Evolutionary conservation across 345 rosid species (phyloP).

Genomic region (Euphorbia peplus): DNA sequence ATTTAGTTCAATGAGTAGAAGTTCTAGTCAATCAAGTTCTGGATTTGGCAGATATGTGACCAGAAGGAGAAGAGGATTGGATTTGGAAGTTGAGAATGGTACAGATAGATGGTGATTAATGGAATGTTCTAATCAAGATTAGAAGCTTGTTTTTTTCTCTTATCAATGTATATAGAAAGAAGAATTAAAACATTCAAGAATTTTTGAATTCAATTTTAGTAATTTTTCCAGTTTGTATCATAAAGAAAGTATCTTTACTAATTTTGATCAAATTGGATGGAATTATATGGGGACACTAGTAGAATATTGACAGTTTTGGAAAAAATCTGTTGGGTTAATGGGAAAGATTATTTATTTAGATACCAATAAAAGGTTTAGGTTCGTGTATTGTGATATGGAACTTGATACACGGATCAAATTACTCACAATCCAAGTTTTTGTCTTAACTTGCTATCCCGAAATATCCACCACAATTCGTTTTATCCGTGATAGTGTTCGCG

Average conservation of each 20-base stretch:
- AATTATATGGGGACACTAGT: no score
- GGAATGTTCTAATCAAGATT: background rate
- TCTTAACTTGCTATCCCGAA: no score
- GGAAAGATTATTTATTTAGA: background rate
- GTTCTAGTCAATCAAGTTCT: slow-evolving; percentile 29
- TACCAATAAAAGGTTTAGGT: background rate
- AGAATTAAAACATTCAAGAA: slow-evolving; percentile 12
- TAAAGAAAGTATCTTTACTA: slow-evolving; percentile 1
- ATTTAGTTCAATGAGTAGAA: slow-evolving; percentile 34
- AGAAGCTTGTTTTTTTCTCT: background rate
- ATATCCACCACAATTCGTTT: no score
- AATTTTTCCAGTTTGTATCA: background rate
- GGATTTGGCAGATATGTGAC: slow-evolving; percentile 41
- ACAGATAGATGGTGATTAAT: slow-evolving; percentile 21
- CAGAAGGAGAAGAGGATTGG: slow-evolving; percentile 29
- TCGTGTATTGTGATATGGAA: no score
- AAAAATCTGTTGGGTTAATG: background rate
- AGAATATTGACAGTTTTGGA: background rate
- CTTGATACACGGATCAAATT: no score
- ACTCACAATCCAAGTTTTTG: no score
- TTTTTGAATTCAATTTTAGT: slow-evolving; percentile 7
- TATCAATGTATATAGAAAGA: background rate
- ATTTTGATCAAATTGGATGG: background rate
- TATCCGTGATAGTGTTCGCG: no score
- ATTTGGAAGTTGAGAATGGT: slow-evolving; percentile 32